Evolutionary conservation across 148 eudicot species (phyloP).

Genomic region (Heliosperma pusillum): DNA sequence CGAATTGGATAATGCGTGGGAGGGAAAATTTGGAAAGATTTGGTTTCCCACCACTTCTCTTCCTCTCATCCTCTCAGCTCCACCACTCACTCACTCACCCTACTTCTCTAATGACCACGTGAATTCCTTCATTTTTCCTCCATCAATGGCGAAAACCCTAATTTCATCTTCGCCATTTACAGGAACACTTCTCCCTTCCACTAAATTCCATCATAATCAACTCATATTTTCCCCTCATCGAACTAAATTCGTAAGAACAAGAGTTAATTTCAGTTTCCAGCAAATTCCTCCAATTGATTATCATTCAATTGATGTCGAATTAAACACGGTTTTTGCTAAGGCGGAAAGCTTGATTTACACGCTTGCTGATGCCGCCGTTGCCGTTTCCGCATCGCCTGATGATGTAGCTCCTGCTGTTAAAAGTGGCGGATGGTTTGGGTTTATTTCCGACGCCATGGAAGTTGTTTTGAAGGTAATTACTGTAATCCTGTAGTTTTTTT

Average conservation of each 20-base stretch:
- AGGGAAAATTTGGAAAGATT: too few relatives aligned
- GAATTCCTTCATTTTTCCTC: slow-evolving; percentile 1
- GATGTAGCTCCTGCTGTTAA: slow-evolving; percentile 47
- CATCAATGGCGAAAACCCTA: slow-evolving; percentile 85
- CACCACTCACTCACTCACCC: not conserved
- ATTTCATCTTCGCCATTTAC: slow-evolving; percentile 72
- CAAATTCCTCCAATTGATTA: slow-evolving; percentile 51
- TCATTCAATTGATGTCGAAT: slow-evolving; percentile 40
- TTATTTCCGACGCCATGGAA: slow-evolving; percentile 92
- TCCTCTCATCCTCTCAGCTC: not conserved
- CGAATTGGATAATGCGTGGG: too few relatives aligned
- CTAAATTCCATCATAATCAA: slow-evolving; percentile 30
- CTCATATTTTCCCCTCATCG: slow-evolving; percentile 28
- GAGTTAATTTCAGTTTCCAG: slow-evolving; percentile 57
- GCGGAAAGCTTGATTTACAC: slow-evolving; percentile 80
- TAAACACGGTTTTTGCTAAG: slow-evolving; percentile 39
- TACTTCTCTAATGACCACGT: slow-evolving; percentile 25
- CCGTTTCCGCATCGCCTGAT: slow-evolving; percentile 59
- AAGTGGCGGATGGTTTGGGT: slow-evolving; percentile 91
- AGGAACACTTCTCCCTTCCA: slow-evolving; percentile 48
- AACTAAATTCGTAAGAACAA: slow-evolving; percentile 41
- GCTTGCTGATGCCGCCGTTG: slow-evolving; percentile 86
- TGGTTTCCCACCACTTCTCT: too few relatives aligned
- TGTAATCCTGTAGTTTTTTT: too few relatives aligned
- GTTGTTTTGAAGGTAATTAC: slow-evolving; percentile 73